These are phyloP conservation scores for Rhipidocladum racemiflorum DNA, from an alignment of 176 grass and related monocot genomes.

Conservation along the genomic window DNA sequence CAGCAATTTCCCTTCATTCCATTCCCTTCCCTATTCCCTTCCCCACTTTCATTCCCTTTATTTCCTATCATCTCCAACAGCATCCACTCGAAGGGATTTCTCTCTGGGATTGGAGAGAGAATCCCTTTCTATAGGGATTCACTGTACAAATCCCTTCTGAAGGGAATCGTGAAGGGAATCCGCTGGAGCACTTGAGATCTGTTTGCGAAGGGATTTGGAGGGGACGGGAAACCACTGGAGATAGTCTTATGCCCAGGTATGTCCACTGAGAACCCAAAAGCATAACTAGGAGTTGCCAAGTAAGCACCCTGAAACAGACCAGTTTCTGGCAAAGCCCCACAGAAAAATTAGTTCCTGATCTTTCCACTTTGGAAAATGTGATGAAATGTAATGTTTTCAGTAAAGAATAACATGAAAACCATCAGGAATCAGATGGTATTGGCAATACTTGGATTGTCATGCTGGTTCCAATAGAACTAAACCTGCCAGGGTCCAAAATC, in stretches of 20 bases:
- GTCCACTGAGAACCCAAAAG: neutral
- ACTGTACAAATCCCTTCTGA: no score
- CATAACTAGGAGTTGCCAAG: neutral
- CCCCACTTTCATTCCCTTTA: no score
- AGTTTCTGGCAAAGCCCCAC: neutral
- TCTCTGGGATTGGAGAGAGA: no score
- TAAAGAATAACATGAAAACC: neutral
- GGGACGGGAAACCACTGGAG: no score
- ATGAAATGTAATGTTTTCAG: neutral
- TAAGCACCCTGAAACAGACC: neutral
- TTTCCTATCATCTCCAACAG: no score
- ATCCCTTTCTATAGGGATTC: no score
- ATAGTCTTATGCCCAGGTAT: neutral
- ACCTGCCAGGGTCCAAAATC: neutral
- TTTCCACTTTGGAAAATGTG: neutral
- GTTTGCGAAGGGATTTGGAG: no score
- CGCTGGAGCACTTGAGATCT: no score
- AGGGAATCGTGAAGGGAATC: no score
- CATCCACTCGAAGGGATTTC: no score
- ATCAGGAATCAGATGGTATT: neutral
- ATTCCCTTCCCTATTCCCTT: no score
- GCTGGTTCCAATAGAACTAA: neutral
- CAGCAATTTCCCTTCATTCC: no score
- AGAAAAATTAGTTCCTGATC: neutral
- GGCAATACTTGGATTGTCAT: neutral